phyloP scores from a whole-genome alignment of 2,329 filamentous ascomycete genomes.

The Reticulascus tulasneorum region DNA sequence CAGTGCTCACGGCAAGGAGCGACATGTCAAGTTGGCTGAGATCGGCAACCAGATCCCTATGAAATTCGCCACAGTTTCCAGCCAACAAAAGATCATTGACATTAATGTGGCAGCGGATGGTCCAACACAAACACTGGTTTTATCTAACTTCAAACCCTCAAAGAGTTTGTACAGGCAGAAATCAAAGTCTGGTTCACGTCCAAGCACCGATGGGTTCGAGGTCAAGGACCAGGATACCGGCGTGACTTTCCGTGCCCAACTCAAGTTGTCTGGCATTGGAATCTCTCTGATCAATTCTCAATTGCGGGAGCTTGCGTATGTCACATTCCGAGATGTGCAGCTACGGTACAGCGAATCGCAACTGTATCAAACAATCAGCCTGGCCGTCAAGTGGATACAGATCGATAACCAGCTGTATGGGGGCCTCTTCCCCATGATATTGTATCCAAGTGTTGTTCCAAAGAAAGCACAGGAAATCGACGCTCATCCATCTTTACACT shows the following conservation, averaged over 20 bases:
- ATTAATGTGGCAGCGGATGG: slow-evolving; percentile 95
- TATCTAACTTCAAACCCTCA: slow-evolving; percentile 90
- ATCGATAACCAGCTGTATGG: slow-evolving; percentile 98
- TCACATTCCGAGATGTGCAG: slow-evolving; percentile 88
- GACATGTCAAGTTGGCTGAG: slow-evolving; percentile 91
- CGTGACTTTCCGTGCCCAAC: slow-evolving; percentile 82
- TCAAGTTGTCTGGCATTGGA: slow-evolving; percentile 85
- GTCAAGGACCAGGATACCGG: slow-evolving; percentile 88
- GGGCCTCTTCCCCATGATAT: slow-evolving; percentile 93
- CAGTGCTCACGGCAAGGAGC: slow-evolving; percentile 71
- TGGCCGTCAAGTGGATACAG: slow-evolving; percentile 97
- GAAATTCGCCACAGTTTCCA: slow-evolving; percentile 69
- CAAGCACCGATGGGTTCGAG: slow-evolving; percentile 71
- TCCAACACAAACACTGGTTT: slow-evolving; percentile 87
- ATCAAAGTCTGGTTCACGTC: slow-evolving; percentile 47
- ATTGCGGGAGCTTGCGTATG: slow-evolving; percentile 84
- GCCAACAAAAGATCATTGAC: slow-evolving; percentile 84
- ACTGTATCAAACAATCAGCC: slow-evolving; percentile 84
- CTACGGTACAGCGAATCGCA: slow-evolving; percentile 91
- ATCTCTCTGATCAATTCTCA: slow-evolving; percentile 92
- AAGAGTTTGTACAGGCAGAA: slow-evolving; percentile 80
- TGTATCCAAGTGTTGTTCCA: slow-evolving; percentile 96
- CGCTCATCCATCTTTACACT: slow-evolving; percentile 89
- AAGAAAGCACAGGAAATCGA: slow-evolving; percentile 97
- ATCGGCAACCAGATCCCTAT: slow-evolving; percentile 95